Conservation (phyloP, 768 basidiomycete species). For the Hirschioporus abietinus region DNA sequence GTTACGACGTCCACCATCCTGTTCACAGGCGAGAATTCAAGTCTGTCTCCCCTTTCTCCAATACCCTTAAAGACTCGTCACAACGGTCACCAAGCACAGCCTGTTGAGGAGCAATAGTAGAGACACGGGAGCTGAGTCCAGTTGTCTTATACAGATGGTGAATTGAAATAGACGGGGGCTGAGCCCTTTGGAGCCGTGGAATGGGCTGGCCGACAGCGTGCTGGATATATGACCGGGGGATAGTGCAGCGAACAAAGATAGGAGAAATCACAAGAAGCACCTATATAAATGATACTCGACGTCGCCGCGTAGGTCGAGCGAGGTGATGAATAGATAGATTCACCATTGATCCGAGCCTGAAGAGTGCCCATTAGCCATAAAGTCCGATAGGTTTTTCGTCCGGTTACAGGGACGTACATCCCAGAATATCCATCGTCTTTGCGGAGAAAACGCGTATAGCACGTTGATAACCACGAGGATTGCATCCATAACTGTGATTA, state of each 20-base stretch:
- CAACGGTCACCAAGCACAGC: background rate
- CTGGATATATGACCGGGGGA: background rate
- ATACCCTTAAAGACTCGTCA: background rate
- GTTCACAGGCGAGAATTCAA: background rate
- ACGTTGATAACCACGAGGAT: background rate
- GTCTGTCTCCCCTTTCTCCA: background rate
- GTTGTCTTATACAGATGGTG: background rate
- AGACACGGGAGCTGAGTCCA: background rate
- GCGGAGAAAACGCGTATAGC: background rate
- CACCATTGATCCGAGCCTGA: background rate
- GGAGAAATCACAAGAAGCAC: background rate
- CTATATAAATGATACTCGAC: background rate
- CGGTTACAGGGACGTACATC: background rate
- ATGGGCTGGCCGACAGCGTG: background rate
- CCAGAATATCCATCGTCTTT: background rate
- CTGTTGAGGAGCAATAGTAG: background rate
- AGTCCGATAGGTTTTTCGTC: background rate
- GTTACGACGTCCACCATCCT: background rate
- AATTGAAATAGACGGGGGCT: too few species aligned
- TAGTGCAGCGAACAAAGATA: background rate
- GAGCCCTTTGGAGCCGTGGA: background rate
- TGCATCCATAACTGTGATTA: background rate
- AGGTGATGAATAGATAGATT: background rate
- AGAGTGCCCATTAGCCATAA: background rate
- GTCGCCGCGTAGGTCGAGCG: background rate